A percentile compares a stretch with the other conserved stretches of the same genome.
Evolutionary conservation across 805 yeast species (phyloP).

Genomic region (Groenewaldozyma salmanticensis): DNA sequence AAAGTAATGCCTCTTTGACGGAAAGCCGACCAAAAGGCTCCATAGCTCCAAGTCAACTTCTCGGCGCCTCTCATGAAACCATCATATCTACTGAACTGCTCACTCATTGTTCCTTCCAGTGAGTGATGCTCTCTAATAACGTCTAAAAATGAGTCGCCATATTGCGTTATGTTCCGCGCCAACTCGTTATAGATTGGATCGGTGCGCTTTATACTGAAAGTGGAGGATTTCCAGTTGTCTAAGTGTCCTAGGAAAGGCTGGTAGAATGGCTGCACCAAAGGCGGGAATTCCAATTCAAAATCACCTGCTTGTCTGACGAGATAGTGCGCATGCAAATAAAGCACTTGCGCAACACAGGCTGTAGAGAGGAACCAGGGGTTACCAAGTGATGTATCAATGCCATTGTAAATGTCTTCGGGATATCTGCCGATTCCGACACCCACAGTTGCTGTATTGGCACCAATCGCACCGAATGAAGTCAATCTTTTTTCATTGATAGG

Average conservation of each 20-base stretch:
- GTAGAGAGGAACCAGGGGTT: slow-evolving; percentile 83
- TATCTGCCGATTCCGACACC: slow-evolving; percentile 81
- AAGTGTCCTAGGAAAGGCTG: slow-evolving; percentile 12
- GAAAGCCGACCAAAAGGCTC: slow-evolving; percentile 58
- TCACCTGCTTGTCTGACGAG: slow-evolving; percentile 12
- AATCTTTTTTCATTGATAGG: slow-evolving; percentile 48
- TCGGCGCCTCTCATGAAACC: slow-evolving; percentile 87
- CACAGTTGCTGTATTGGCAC: slow-evolving; percentile 12
- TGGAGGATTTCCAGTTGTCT: slow-evolving; percentile 14
- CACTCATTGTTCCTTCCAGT: slow-evolving; percentile 67
- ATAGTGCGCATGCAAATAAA: slow-evolving; percentile 24
- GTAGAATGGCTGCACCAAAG: slow-evolving; percentile 11
- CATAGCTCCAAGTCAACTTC: slow-evolving; percentile 85
- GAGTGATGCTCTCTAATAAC: slow-evolving; percentile 41
- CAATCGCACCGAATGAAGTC: slow-evolving; percentile 8
- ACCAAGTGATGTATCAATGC: slow-evolving; percentile 61
- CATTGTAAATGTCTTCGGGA: slow-evolving; percentile 87
- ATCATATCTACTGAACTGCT: slow-evolving; percentile 70
- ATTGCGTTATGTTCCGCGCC: slow-evolving; percentile 22
- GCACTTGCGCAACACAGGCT: slow-evolving; percentile 26
- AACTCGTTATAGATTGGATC: slow-evolving; percentile 11
- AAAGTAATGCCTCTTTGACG: slow-evolving; percentile 15
- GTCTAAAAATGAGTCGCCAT: slow-evolving; percentile 40
- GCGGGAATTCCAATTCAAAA: slow-evolving; percentile 10
- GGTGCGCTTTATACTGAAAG: slow-evolving; percentile 4